Base-by-base conservation (phyloP, 2,329 filamentous ascomycete species). In the Dothistroma septosporum region DNA sequence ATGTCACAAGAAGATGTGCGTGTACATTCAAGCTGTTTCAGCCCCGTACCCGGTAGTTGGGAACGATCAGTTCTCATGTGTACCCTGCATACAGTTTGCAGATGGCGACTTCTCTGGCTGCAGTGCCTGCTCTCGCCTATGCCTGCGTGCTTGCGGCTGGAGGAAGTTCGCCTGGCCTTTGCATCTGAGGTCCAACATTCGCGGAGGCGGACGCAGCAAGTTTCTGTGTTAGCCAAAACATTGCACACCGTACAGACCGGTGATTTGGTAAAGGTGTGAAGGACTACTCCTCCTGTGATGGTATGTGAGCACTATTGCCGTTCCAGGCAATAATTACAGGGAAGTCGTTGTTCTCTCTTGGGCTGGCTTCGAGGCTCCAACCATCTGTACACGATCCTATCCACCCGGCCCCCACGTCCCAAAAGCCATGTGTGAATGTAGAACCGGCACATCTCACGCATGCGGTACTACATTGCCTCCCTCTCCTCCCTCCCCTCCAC, bases 371-470 rank as follows among this genome's bases (percentile, higher is more conserved):
- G 24, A 28, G 24, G 24, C 6, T 28, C 6, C 24, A 28, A 28
- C 6, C 24, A 28, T 28, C 3, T 28, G 24, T 28, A 28, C 24
- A 28, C 24, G 24, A 28, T 28, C 24, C 24, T 28, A 6, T 28
- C 24, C 24, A 28, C 24, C 24, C 24, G 6, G 24, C 47, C 19
- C 28, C 12, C 47, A 58, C 3, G 24, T 12, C 16, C n/a, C 28
- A 50, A 35, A 11, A 6, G 58, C 31, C 8, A 60, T 62, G 61
- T 60, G 61, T 35, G 57, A 62, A 55, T 57, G 55, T 54, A 50
- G 48, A 24, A 12, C 33, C 31, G 57, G 54, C 37, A 60, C 53
- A 12, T 10, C 46, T 16, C 57, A 62, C 57, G 54, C 61, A 16
- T 62, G 61, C 49, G 57, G 52, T 44, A n/a, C 16, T 44, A n/a